These are phyloP conservation scores for Pseudogymnoascus sp. DNA, from an alignment of 2,329 filamentous ascomycete genomes.

Conservation along the genomic window DNA sequence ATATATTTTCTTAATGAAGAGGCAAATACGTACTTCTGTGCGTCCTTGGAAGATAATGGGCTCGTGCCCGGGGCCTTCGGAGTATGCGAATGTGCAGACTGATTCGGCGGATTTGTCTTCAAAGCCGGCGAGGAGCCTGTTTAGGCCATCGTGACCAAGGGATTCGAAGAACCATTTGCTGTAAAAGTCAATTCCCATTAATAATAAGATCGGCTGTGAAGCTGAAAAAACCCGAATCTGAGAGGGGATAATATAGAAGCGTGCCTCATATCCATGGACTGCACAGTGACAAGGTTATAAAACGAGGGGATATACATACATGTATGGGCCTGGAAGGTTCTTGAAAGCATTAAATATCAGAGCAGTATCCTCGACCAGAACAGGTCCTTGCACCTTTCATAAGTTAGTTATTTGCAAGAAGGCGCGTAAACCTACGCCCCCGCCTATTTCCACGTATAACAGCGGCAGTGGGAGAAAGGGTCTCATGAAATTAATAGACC, in stretches of 20 bases:
- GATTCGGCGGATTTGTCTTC: conserved; percentile 86
- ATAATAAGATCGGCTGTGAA: not conserved
- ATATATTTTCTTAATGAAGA: not conserved
- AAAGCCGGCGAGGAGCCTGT: conserved; percentile 83
- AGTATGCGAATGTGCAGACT: conserved; percentile 94
- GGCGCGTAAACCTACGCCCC: not conserved
- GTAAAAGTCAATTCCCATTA: conserved; percentile 11
- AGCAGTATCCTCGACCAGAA: conserved; percentile 92
- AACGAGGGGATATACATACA: conserved; percentile 48
- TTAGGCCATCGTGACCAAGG: conserved; percentile 76
- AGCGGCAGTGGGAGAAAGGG: conserved; percentile 3
- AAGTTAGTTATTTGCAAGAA: conserved; percentile 10
- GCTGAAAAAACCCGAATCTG: not conserved
- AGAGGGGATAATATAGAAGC: not conserved
- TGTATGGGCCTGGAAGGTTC: conserved; percentile 91
- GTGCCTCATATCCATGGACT: not conserved
- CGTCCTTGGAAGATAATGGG: conserved; percentile 86
- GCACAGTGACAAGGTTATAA: not conserved
- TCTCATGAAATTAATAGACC: conserved; percentile 6
- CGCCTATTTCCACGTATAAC: not conserved
- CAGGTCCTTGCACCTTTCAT: conserved; percentile 67
- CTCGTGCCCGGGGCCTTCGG: conserved; percentile 72
- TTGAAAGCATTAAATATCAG: conserved; percentile 85
- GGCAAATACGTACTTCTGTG: conserved; percentile 56
- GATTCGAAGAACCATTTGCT: conserved; percentile 92